Conservation (phyloP, 306 rosid genomes). For the Mimosa pudica region DNA sequence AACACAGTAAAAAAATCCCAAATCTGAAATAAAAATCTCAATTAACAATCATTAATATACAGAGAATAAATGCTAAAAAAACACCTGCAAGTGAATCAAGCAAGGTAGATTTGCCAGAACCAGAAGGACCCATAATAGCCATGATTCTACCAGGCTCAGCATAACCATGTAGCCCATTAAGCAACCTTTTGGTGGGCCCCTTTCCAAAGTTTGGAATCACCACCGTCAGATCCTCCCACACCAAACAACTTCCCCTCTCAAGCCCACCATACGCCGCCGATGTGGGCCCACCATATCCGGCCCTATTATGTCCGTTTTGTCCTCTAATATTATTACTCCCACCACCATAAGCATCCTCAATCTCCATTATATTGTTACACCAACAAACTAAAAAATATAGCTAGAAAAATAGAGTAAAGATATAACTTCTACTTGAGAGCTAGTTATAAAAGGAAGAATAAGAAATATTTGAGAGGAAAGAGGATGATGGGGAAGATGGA, state of each 20-base stretch:
- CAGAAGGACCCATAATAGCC: slow-evolving; percentile 97
- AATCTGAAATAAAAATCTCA: background rate
- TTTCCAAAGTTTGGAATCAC: slow-evolving; percentile 68
- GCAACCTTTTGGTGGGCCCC: slow-evolving; percentile 77
- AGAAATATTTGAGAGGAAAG: background rate
- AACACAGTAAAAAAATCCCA: too few relatives aligned
- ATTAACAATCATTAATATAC: background rate
- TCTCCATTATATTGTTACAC: slow-evolving; percentile 47
- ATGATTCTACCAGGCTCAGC: slow-evolving; percentile 86
- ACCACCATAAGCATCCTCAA: slow-evolving; percentile 36
- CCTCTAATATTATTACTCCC: slow-evolving; percentile 19
- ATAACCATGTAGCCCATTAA: slow-evolving; percentile 74
- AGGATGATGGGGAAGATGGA: too few relatives aligned
- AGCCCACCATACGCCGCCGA: slow-evolving; percentile 36
- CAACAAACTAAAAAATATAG: background rate
- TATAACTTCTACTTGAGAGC: background rate
- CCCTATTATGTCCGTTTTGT: background rate
- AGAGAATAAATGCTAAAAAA: background rate
- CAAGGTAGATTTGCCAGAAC: slow-evolving; percentile 88
- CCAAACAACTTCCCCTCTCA: slow-evolving; percentile 68
- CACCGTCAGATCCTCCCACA: slow-evolving; percentile 86
- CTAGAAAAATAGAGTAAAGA: background rate
- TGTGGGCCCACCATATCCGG: slow-evolving; percentile 1
- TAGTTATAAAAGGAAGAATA: background rate
- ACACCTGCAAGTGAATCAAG: slow-evolving; percentile 83